Evolutionary conservation across 108 stramenopile species (phyloP), one percentile per base, ranked within the genome.

Genomic region (Skeletonema potamos): DNA sequence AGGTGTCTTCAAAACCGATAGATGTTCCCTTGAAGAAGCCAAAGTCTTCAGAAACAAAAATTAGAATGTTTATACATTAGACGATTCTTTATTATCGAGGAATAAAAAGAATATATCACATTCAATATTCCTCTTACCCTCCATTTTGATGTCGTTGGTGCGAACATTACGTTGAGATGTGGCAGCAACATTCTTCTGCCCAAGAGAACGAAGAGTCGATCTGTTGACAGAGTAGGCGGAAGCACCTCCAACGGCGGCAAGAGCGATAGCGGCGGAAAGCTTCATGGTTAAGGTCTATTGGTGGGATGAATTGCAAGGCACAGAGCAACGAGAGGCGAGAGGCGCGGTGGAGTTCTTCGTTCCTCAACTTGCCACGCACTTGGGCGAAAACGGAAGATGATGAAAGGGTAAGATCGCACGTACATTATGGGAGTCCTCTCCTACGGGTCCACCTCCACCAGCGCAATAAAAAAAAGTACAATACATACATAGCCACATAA

Each of bases 21-120:
- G 57, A 68, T 29, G 85, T 88, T 54, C 89, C 89, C 67, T 86
- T 90, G 56, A 94, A 73, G 48, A 94, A 82, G 36, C 93, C 93
- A 54, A 94, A 94, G 76, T 94, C 93, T 92, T 46, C 0, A 69
- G 3, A 27, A 62, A 28, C 22, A 30, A 54, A 64, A 54, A 2
- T 20, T 7, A 22, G 44, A 22, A 22, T 48, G 33, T 18, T n/a
- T 18, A 24, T 7, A 11, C 59, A 28, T 28, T 4, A 17, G 32
- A 20, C 13, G 10, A 33, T 15, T 37, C 3, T 26, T 9, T 17
- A 13, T 61, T 5, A 54, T 29, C 10, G 54, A 62, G 12, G 61
- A 76, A 13, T 22, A 64, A 70, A 71, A 34, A 26, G 63, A 54
- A 54, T 41, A 32, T 24, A 13, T 0, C 4, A 28, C 18, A 68